Base-by-base conservation (phyloP, 352 stramenopile genomes). In the Globisporangium rhizosaccharum region DNA sequence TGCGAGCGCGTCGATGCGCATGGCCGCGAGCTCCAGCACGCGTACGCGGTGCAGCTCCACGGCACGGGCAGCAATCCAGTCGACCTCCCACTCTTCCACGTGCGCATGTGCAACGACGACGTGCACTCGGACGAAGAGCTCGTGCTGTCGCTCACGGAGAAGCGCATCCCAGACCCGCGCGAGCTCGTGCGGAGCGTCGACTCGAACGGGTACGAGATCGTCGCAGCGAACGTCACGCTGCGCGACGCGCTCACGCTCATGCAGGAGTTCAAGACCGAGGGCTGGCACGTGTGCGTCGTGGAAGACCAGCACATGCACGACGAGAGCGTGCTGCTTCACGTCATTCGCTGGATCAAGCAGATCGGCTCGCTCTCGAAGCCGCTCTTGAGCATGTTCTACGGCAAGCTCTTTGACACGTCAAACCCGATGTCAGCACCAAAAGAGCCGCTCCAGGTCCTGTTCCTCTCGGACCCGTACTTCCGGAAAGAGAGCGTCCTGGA, bases 101-200 rank as follows among this genome's bases (percentile, higher is more conserved):
- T 98, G 25, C 71, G 95, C 9, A 87, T 99, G 45, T 97, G 98
- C 75, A 99, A 99, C 72, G 96, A 99, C 66, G 97, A 99, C 61
- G 92, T 99, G 3, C 97, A 99, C 67, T 98, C 96, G 3, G 98
- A 98, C 63, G 93, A 99, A 51, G 94, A 99, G 61, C 86, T 99
- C 14, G 96, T 98, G 65, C 75, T 74, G 4, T 97, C 94, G 5
- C 63, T 99, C n/a, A 78, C 68, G 6, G 65, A 87, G 50, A 91
- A 96, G 57, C 53, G 76, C 48, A 90, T 94, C 42, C 57, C 68
- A 0, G 71, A 71, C 8, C 77, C 85, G 0, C 68, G 82, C 14
- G 68, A 82, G 30, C 73, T 94, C 25, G 82, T 90, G 23, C 79
- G 81, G 0, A 70, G 70, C 0, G 90, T 94, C 53, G 85, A 94